Evolutionary conservation across 305 asterid species (phyloP), one percentile per base, ranked within the genome.

Genomic region (Euphrasia arctica): DNA sequence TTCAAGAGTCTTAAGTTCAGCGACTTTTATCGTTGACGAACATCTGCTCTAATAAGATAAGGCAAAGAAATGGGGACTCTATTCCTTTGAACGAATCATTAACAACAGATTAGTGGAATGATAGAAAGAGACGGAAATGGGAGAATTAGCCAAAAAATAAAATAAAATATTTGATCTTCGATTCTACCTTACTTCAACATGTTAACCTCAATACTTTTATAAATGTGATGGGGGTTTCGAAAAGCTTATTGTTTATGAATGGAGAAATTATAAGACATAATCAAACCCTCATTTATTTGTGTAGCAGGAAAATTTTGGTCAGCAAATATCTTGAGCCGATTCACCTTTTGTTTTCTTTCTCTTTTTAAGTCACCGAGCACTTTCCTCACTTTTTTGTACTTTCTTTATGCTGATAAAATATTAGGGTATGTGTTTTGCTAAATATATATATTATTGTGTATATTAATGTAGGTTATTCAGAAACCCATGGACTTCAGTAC

Each of bases 401-500:
- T 42, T 50, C 58, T 12, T 11, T 43, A 32, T 63, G 41, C 27
- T 67, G 54, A 31, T 43, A 22, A 32, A 28, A 48, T 58, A 58
- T 61, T 41, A 9, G 9, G 49, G 39, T 56, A n/a, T 57, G 4
- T 70, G 61, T 36, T 55, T 68, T 51, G 2, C 27, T 18, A 51
- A 55, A 18, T 18, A 18, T 18, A 18, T 18, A 18, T 18, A 18
- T 18, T 18, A 18, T 18, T 29, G 22, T 64, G 9, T 18, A 4
- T 48, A 25, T 15, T 59, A 68, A 60, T 51, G 73, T 74, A 86
- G 95, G 83, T 86, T 66, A 86, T 86, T 70, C 83, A 86, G 76
- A 86, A 80, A 77, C 95, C 95, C 15, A 84, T 86, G 95, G 95
- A 86, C 73, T 86, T 86, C 73, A 86, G 91, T 78, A 84, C 95